Base-by-base conservation (phyloP, 1,284 basidiomycete genomes). In the Thecaphora thlaspeos region DNA sequence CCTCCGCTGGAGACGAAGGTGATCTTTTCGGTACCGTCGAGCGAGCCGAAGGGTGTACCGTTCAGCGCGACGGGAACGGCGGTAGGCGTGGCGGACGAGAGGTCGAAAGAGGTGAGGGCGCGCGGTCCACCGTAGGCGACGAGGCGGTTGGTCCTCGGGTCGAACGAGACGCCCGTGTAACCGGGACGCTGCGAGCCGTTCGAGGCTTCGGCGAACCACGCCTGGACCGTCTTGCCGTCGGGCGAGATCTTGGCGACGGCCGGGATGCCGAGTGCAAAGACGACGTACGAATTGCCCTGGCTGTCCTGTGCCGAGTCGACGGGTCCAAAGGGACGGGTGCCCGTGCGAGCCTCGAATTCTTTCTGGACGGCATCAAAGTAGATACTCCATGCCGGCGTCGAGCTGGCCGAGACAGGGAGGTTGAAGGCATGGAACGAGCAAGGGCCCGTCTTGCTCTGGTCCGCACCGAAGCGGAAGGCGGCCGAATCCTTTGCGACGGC, bases 121-220 rank as follows among this genome's bases (percentile, higher is more conserved):
- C 73, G 62, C 7, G 72, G 72, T n/a, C 73, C 73, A 17, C 73
- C 73, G 34, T 61, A 75, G 7, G 73, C 73, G 21, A 75, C 53
- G 8, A 76, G 34, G 19, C 46, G 19, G 55, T 76, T 70, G 41
- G 67, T 42, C 26, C 50, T 51, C 15, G 70, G 64, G 36, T 68
- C 51, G 48, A 61, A 76, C 0, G 67, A 47, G n/a, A 76, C 51
- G 7, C 73, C 73, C 1, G 73, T 72, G 50, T 70, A 76, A 19
- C 73, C 73, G 4, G 72, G 72, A 3, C 73, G 63, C 39, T 74
- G 61, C 34, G 49, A 50, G 43, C 72, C 73, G 49, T 75, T 68
- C 42, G 63, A 46, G 15, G 45, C 48, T 43, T 75, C 71, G 9
- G 50, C 24, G 39, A 55, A 67, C 67, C 64, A 75, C 1, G 72